phyloP scores from a whole-genome alignment of 1,284 basidiomycete species.

The Inonotus obliquus region DNA sequence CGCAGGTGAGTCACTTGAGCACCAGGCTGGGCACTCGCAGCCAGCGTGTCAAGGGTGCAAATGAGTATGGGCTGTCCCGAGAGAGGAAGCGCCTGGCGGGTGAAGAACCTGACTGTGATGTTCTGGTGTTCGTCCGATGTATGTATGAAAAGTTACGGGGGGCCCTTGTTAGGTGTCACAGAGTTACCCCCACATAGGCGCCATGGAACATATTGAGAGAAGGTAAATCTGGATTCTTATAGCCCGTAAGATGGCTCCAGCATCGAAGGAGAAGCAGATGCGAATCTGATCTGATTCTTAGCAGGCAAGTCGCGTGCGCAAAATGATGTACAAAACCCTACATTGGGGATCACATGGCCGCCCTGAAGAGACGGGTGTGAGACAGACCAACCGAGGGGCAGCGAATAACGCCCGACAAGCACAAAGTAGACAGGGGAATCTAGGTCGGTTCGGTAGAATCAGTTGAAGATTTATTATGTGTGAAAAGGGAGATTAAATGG shows the following conservation, averaged over 20 bases:
- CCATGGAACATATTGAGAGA: constrained; percentile 6
- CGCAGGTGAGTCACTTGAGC: constrained; percentile 15
- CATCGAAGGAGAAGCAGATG: not conserved
- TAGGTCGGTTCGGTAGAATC: not conserved
- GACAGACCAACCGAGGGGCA: not conserved
- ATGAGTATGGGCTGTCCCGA: not conserved
- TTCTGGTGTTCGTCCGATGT: constrained; percentile 5
- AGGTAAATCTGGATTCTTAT: constrained; percentile 14
- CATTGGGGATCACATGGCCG: not conserved
- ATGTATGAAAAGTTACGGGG: constrained; percentile 8
- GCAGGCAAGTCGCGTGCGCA: not conserved
- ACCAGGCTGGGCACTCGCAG: not conserved
- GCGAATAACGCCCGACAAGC: constrained; percentile 3
- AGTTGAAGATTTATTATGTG: not conserved
- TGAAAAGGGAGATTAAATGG: not conserved
- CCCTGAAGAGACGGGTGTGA: not conserved
- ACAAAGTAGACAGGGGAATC: too few relatives aligned
- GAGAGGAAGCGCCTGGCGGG: constrained; percentile 7
- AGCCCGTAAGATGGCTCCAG: constrained; percentile 6
- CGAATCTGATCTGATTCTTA: constrained; percentile 6
- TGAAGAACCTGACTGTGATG: constrained; percentile 13
- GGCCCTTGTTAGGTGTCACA: constrained; percentile 10
- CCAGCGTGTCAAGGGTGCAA: constrained; percentile 2
- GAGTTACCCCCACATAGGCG: not conserved
- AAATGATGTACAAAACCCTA: not conserved